Evolutionary conservation across 2,329 filamentous ascomycete genomes (phyloP).

Genomic region (Lecanicillium sp.): DNA sequence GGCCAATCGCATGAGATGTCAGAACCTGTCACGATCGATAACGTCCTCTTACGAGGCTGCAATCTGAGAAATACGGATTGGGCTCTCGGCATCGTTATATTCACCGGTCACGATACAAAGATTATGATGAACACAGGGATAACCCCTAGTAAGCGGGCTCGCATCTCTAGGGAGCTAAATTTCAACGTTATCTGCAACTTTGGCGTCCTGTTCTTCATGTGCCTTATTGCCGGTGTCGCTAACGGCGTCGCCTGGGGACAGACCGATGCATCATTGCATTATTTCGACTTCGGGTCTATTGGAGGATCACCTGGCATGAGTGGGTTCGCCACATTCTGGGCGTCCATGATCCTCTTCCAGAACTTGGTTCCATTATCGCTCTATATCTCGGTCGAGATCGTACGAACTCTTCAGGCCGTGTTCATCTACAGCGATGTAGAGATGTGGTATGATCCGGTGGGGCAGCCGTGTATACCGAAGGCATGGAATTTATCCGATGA

Average conservation of each 20-base stretch:
- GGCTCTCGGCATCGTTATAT: conserved; percentile 86
- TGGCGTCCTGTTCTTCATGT: conserved; percentile 81
- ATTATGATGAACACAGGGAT: conserved; percentile 98
- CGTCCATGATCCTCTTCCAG: conserved; percentile 89
- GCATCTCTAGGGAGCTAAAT: conserved; percentile 89
- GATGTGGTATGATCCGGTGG: conserved; percentile 96
- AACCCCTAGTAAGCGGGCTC: conserved; percentile 87
- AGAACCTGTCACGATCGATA: conserved; percentile 92
- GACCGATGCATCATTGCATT: conserved; percentile 65
- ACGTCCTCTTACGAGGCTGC: conserved; percentile 86
- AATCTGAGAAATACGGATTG: conserved; percentile 94
- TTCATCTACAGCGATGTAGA: conserved; percentile 95
- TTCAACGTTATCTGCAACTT: conserved; percentile 98
- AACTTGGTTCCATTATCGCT: conserved; percentile 98
- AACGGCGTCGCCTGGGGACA: conserved; percentile 79
- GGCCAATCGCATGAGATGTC: conserved; percentile 70
- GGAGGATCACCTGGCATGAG: conserved; percentile 69
- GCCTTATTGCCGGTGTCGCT: conserved; percentile 75
- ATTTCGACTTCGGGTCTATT: conserved; percentile 81
- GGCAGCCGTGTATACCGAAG: conserved; percentile 93
- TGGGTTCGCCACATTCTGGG: conserved; percentile 96
- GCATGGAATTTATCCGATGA: conserved; percentile 99
- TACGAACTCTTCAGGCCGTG: conserved; percentile 84
- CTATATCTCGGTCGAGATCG: conserved; percentile 95
- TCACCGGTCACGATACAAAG: conserved; percentile 94